A percentile compares a stretch with the other conserved stretches of the same genome.
Conservation (phyloP, 495 filamentous ascomycete species). For the Bryoglossum gracile region DNA sequence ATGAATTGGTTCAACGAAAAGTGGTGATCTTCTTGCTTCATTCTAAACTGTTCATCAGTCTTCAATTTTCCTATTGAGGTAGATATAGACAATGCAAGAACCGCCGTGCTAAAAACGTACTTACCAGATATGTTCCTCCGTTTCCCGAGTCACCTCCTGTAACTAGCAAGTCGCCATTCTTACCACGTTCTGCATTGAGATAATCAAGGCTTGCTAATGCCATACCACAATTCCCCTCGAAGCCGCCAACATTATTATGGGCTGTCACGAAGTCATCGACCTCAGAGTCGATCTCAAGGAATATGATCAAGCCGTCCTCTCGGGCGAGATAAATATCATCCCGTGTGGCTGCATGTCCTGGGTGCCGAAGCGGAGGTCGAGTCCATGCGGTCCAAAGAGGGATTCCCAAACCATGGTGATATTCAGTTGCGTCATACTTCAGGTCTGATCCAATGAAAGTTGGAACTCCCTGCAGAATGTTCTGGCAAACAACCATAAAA, state of each 20-base stretch:
- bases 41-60: constrained; percentile 15
- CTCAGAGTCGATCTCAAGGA: constrained; percentile 54
- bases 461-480: constrained; percentile 44
- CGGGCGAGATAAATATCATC: constrained; percentile 74
- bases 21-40: constrained; percentile 38
- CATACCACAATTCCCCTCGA: constrained; percentile 55
- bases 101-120: constrained; percentile 19
- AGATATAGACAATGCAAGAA: not conserved
- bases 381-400: constrained; percentile 62
- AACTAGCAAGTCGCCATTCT: constrained; percentile 66
- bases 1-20: constrained; percentile 51
- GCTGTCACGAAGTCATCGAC: constrained; percentile 35
- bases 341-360: constrained; percentile 47
- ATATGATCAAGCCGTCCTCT: constrained; percentile 70
- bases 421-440: constrained; percentile 24
- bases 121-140: constrained; percentile 68
- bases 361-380: constrained; percentile 52
- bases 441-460: constrained; percentile 34
- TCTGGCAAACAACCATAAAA: constrained; percentile 53
- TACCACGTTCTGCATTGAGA: constrained; percentile 20
- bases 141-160: constrained; percentile 75
- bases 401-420: constrained; percentile 32
- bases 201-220: constrained; percentile 56
- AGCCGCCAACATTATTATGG: constrained; percentile 46
- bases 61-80: constrained; percentile 28